phyloP scores from a whole-genome alignment of 164 flowering plant species.

The Chimonanthus salicifolius region DNA sequence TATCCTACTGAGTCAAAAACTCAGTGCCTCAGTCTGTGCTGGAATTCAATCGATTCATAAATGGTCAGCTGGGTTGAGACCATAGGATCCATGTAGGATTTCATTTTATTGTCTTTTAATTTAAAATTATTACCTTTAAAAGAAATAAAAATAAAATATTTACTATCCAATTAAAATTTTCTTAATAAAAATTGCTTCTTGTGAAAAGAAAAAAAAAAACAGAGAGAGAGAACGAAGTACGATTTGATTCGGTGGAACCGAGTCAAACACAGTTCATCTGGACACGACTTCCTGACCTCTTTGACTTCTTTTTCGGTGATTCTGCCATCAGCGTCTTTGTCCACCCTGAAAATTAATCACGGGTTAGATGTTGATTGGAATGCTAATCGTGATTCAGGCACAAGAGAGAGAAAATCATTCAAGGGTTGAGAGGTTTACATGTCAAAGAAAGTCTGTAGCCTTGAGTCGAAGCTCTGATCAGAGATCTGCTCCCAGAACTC shows the following conservation, averaged over 20 bases:
- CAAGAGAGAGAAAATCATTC: no score
- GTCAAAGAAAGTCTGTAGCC: conserved; percentile 70
- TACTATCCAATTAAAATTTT: no score
- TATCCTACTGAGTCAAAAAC: background rate
- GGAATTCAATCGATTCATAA: background rate
- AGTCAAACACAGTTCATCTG: background rate
- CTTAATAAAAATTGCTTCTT: no score
- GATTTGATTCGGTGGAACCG: background rate
- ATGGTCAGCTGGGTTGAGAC: background rate
- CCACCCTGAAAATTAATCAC: conserved; percentile 51
- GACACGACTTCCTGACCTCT: conserved; percentile 38
- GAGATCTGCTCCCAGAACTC: conserved; percentile 67
- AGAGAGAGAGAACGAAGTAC: background rate
- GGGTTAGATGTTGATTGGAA: background rate
- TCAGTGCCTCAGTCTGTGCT: background rate
- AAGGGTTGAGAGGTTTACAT: conserved; percentile 35
- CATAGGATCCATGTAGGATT: background rate
- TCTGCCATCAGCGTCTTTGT: conserved; percentile 78
- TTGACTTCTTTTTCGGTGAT: conserved; percentile 70
- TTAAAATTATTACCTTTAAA: no score
- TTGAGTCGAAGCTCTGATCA: conserved; percentile 62
- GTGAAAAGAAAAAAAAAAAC: no score
- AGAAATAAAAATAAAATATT: background rate
- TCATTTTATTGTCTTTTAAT: no score
- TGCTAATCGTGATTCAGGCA: background rate